Conservation (phyloP, 1,139 yeast genomes). For the Scheffersomyces titani region DNA sequence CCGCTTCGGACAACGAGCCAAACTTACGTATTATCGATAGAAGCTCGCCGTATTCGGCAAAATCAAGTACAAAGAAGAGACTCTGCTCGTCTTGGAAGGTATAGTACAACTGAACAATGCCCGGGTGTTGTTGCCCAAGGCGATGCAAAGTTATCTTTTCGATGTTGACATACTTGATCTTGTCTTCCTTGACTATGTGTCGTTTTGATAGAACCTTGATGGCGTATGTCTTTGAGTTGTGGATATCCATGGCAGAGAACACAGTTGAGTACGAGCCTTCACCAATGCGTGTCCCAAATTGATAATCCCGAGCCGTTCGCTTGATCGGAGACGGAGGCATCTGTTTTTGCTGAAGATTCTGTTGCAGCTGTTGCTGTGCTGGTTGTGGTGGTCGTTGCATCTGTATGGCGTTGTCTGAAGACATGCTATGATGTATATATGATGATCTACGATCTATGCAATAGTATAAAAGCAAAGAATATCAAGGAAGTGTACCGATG, state of each 20-base stretch:
- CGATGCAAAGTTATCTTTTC: slow-evolving; percentile 76
- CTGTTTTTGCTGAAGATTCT: neutral
- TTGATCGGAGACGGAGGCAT: slow-evolving; percentile 12
- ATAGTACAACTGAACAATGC: slow-evolving; percentile 70
- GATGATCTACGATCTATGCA: neutral
- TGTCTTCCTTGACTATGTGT: slow-evolving; percentile 76
- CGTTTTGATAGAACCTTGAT: slow-evolving; percentile 73
- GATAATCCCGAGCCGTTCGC: slow-evolving; percentile 64
- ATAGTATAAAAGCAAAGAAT: neutral
- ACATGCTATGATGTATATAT: neutral
- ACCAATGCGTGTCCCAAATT: slow-evolving; percentile 70
- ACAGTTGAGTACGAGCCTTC: slow-evolving; percentile 86
- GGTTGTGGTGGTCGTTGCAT: neutral
- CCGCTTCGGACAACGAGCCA: slow-evolving; percentile 57
- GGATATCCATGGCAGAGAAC: slow-evolving; percentile 62
- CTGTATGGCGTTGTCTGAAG: neutral
- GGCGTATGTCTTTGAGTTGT: slow-evolving; percentile 62
- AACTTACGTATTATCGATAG: slow-evolving; percentile 58
- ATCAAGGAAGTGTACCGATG: neutral
- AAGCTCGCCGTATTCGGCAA: slow-evolving; percentile 80
- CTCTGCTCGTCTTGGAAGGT: slow-evolving; percentile 78
- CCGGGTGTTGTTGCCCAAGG: slow-evolving; percentile 64
- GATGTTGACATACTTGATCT: slow-evolving; percentile 76
- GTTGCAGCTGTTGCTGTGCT: neutral
- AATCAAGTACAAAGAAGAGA: slow-evolving; percentile 72